Conservation (phyloP, 257 asterid species). For the Catharanthus roseus region DNA sequence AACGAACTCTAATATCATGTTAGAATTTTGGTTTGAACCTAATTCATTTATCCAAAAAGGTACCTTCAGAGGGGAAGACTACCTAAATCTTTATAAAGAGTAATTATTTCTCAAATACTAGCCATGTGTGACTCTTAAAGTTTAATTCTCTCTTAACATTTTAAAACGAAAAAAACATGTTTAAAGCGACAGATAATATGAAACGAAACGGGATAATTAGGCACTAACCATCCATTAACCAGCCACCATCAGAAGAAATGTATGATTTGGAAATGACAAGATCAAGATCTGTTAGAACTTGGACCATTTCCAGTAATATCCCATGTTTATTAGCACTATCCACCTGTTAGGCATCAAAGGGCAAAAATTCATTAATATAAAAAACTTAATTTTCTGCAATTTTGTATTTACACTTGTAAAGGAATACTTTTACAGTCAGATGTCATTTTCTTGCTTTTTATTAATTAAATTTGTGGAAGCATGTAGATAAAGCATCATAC, state of each 20-base stretch:
- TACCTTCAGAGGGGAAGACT: too few species aligned
- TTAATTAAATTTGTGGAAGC: not conserved
- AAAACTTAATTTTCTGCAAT: too few species aligned
- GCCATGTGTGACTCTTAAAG: too few species aligned
- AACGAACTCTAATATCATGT: too few species aligned
- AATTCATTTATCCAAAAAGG: too few species aligned
- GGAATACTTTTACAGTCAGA: constrained; percentile 18
- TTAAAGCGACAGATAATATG: too few species aligned
- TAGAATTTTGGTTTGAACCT: too few species aligned
- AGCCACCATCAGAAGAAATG: constrained; percentile 89
- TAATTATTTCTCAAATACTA: too few species aligned
- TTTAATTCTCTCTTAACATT: too few species aligned
- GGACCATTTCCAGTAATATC: constrained; percentile 83
- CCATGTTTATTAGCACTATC: constrained; percentile 92
- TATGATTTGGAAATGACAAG: constrained; percentile 79
- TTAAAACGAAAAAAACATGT: too few species aligned
- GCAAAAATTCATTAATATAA: not conserved
- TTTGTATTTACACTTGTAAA: constrained; percentile 19
- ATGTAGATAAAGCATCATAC: constrained; percentile 3
- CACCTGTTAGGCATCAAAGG: constrained; percentile 34
- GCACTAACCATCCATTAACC: constrained; percentile 97
- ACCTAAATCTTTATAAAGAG: too few species aligned
- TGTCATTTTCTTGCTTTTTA: constrained; percentile 18
- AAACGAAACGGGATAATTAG: too few species aligned
- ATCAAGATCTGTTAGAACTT: constrained; percentile 84